These are phyloP conservation scores for Globisporangium heterothallicum DNA, from an alignment of 352 stramenopile species.

Conservation along the genomic window DNA sequence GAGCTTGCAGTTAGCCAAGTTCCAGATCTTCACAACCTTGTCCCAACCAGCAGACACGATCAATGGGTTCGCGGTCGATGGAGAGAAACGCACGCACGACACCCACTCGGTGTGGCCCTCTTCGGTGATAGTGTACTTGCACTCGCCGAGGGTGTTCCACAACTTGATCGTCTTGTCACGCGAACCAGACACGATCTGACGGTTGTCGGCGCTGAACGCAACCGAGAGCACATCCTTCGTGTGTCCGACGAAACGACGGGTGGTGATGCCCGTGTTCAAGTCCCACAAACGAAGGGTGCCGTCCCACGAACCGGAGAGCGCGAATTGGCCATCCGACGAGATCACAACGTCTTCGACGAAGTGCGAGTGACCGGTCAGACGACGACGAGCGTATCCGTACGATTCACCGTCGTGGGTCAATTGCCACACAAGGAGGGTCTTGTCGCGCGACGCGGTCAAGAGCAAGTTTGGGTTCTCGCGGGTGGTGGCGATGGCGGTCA, in stretches of 20 bases:
- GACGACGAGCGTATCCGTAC: slow-evolving; percentile 97
- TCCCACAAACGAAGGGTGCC: slow-evolving; percentile 99
- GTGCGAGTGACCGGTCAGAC: slow-evolving; percentile 98
- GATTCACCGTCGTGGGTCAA: slow-evolving; percentile 94
- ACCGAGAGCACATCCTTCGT: slow-evolving; percentile 99
- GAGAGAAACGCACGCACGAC: slow-evolving; percentile 99
- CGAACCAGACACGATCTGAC: slow-evolving; percentile 99
- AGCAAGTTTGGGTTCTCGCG: slow-evolving; percentile 99
- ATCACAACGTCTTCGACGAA: slow-evolving; percentile 99
- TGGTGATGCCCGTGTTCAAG: slow-evolving; percentile 98
- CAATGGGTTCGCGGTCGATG: slow-evolving; percentile 92
- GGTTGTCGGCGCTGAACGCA: slow-evolving; percentile 98
- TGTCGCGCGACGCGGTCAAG: slow-evolving; percentile 97
- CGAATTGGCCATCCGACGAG: slow-evolving; percentile 98
- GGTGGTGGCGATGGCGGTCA: slow-evolving; percentile 96
- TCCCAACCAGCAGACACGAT: slow-evolving; percentile 99
- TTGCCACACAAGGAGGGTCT: slow-evolving; percentile 88
- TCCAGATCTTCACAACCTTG: slow-evolving; percentile 99
- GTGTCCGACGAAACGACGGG: slow-evolving; percentile 98
- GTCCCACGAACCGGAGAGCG: slow-evolving; percentile 98
- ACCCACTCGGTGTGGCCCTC: slow-evolving; percentile 99
- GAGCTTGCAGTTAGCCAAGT: slow-evolving; percentile 98
- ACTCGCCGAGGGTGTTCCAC: slow-evolving; percentile 99
- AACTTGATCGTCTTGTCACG: slow-evolving; percentile 99
- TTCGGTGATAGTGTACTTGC: slow-evolving; percentile 98